Base-by-base conservation (phyloP, 2,329 filamentous ascomycete species). In the Alternaria metachromatica region DNA sequence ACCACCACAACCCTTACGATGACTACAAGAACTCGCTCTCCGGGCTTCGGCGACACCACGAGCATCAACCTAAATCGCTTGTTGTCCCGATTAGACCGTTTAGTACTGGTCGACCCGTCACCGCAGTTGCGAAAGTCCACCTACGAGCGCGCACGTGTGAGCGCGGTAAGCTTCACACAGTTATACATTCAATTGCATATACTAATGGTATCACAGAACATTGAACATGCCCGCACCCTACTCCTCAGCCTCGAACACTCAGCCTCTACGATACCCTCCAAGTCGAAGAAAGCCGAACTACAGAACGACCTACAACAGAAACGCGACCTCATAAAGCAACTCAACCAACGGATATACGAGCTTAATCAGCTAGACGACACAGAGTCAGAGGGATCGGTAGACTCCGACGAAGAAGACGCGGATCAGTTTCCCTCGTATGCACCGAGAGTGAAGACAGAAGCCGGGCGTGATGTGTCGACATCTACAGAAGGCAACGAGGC, bases 241-340 rank as follows among this genome's bases (percentile, higher is more conserved):
- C 87, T 94, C 60, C 86, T 90, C 20, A 89, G 86, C 63, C 85
- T 93, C 45, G 92, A 94, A 76, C 90, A 92, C 71, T 88, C 91
- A 70, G 85, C 88, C 6, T 80, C 87, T 13, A 82, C 80, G n/a
- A 58, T 76, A 26, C 65, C 75, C 15, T 75, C 75, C n/a, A 78
- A 78, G 61, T 73, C 76, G 2, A 87, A 86, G 62, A 87, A 88
- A 70, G 84, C 88, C 65, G 86, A 90, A 62, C 76, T 86, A 18
- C 90, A 93, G 77, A 80, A 82, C 21, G 89, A 91, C 65, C 82
- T 95, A 30, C 85, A 87, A 64, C 81, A 82, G 46, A 91, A 92
- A 72, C 86, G 90, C 61, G 88, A 91, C 37, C 76, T 88, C 6
- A 84, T 94, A 55, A 90, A 92, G 71, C 83, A 87, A 58, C 79